Percentiles rank a stretch among this genome's conserved stretches.
Evolutionary conservation across 2,329 filamentous ascomycete genomes (phyloP).

Genomic region (Xylaria hypoxylon): DNA sequence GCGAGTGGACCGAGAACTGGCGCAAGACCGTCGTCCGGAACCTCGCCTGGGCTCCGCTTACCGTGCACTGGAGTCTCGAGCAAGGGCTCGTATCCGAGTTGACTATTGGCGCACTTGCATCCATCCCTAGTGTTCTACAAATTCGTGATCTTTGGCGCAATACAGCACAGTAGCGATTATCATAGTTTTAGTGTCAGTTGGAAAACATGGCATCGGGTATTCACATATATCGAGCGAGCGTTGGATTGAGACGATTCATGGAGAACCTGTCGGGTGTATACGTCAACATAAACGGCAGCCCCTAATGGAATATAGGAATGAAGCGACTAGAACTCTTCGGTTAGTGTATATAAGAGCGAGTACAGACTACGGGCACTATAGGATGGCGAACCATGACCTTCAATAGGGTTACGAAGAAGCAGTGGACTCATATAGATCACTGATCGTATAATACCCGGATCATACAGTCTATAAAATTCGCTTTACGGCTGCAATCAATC

Average conservation of each 20-base stretch:
- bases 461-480: conserved; percentile 4
- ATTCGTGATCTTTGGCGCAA: conserved; percentile 51
- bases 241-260: conserved; percentile 1
- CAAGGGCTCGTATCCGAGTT: conserved; percentile 71
- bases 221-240: not conserved
- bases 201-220: not conserved
- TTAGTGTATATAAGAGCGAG: conserved; percentile 15
- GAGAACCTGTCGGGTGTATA: not conserved
- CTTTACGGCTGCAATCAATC: not conserved
- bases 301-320: conserved; percentile 8
- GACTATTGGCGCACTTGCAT: conserved; percentile 69
- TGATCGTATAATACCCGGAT: not conserved
- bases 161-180: conserved; percentile 45
- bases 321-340: conserved; percentile 4
- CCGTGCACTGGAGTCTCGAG: conserved; percentile 83
- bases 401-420: conserved; percentile 11
- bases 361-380: conserved; percentile 2
- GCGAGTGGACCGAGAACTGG: conserved; percentile 64
- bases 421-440: conserved; percentile 7
- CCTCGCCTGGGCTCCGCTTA: conserved; percentile 82
- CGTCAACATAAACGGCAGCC: not conserved
- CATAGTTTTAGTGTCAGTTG: not conserved
- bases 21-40: conserved; percentile 76
- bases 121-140: conserved; percentile 50
- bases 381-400: conserved; percentile 10